Evolutionary conservation across 352 stramenopile genomes (phyloP).

Genomic region (Elongisporangium undulatum): DNA sequence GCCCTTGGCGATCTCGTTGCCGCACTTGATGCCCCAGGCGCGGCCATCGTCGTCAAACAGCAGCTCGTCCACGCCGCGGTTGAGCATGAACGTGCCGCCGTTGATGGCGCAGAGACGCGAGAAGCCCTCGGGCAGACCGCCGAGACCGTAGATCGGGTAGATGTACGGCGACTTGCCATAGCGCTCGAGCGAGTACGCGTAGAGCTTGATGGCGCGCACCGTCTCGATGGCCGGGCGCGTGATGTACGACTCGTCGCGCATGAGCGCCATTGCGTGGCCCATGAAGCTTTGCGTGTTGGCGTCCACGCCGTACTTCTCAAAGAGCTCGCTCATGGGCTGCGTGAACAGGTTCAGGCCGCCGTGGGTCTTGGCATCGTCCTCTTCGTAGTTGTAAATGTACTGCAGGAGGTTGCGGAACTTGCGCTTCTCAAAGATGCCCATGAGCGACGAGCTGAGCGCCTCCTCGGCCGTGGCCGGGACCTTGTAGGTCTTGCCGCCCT

Average conservation of each 20-base stretch:
- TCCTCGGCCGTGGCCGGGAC: constrained; percentile 97
- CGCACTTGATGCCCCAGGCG: constrained; percentile 89
- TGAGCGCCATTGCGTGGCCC: constrained; percentile 98
- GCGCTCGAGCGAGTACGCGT: constrained; percentile 96
- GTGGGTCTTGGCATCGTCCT: constrained; percentile 88
- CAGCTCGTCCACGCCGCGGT: constrained; percentile 93
- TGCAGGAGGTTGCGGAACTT: constrained; percentile 98
- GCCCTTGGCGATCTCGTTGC: constrained; percentile 96
- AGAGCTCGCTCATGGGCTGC: constrained; percentile 98
- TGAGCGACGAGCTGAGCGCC: constrained; percentile 94
- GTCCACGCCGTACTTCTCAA: constrained; percentile 97
- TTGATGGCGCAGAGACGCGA: constrained; percentile 98
- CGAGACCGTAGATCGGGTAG: constrained; percentile 99
- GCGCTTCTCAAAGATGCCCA: constrained; percentile 99
- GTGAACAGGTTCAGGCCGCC: constrained; percentile 92
- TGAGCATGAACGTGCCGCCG: constrained; percentile 99
- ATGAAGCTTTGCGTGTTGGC: constrained; percentile 99
- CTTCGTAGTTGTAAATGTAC: constrained; percentile 96
- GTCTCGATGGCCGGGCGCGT: constrained; percentile 89
- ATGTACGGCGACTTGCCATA: constrained; percentile 99
- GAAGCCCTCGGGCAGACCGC: constrained; percentile 98
- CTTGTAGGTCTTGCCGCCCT: constrained; percentile 95
- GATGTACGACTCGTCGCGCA: constrained; percentile 91
- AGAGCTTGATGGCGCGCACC: constrained; percentile 96
- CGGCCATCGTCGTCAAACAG: constrained; percentile 92